Percentiles rank a stretch among this genome's conserved stretches.
phyloP scores from a whole-genome alignment of 2,329 filamentous ascomycete genomes.

The Amauroascus verrucosus region DNA sequence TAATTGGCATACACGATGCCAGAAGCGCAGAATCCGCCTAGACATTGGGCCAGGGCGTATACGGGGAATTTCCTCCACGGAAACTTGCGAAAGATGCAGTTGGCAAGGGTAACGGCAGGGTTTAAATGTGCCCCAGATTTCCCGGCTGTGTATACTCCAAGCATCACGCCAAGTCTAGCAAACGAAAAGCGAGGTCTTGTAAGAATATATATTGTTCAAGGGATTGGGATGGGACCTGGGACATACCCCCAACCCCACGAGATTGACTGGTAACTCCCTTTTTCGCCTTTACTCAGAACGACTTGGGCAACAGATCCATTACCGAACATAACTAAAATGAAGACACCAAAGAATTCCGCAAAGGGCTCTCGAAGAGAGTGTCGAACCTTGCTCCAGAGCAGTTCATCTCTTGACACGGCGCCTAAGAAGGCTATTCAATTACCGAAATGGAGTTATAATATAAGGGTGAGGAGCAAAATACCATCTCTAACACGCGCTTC shows the following conservation, averaged over 20 bases:
- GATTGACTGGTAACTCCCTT: conserved; percentile 44
- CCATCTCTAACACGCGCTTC: background rate
- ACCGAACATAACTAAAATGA: conserved; percentile 59
- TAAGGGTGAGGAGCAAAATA: background rate
- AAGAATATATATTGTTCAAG: background rate
- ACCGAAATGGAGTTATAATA: background rate
- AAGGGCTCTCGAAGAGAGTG: conserved; percentile 48
- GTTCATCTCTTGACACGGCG: conserved; percentile 14
- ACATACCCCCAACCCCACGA: conserved; percentile 42
- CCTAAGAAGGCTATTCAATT: background rate
- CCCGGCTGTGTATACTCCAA: conserved; percentile 54
- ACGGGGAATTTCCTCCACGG: conserved; percentile 60
- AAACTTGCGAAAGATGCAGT: conserved; percentile 57
- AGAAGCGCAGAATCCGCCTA: conserved; percentile 56
- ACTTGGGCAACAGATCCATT: conserved; percentile 64
- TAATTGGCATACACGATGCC: conserved; percentile 55
- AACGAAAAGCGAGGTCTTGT: background rate
- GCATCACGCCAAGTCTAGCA: conserved; percentile 53
- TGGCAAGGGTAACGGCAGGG: conserved; percentile 60
- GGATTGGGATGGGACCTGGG: background rate
- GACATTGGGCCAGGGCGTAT: conserved; percentile 55
- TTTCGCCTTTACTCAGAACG: conserved; percentile 43
- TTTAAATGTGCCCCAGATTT: conserved; percentile 57
- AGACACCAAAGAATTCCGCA: conserved; percentile 58
- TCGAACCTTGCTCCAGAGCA: conserved; percentile 47